Conservation (phyloP, 73 alveolate genomes). For the Paramecium sonneborni region DNA sequence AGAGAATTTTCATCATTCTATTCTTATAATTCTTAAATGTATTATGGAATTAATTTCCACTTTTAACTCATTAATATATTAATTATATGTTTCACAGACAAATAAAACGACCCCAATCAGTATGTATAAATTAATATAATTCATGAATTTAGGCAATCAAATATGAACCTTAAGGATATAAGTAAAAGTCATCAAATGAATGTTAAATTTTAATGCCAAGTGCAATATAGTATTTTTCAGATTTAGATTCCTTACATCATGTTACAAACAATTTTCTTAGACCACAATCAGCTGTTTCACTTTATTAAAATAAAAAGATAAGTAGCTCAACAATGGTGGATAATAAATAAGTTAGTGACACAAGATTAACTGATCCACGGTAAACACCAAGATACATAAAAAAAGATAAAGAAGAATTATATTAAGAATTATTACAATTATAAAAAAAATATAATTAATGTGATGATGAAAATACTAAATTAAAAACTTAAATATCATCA, state of each 20-base stretch:
- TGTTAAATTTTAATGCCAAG: conserved; percentile 35
- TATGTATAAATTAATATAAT: not conserved
- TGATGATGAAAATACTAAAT: conserved; percentile 20
- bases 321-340: conserved; percentile 2
- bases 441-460: not conserved
- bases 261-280: not conserved
- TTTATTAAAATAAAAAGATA: not conserved
- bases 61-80: conserved; percentile 7
- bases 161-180: conserved; percentile 47
- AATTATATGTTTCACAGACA: not conserved
- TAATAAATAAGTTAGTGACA: not conserved
- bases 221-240: conserved; percentile 4
- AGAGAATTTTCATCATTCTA: not conserved
- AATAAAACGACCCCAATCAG: conserved; percentile 51
- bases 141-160: conserved; percentile 27
- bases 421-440: not conserved
- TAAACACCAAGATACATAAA: conserved; percentile 24
- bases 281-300: conserved; percentile 26
- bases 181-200: not conserved
- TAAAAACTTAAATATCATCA: conserved; percentile 18
- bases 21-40: not conserved
- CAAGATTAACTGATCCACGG: conserved; percentile 30
- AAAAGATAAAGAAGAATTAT: conserved; percentile 35
- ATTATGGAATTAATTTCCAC: conserved; percentile 27
- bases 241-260: not conserved